Percentiles rank a stretch among this genome's conserved stretches.
These are phyloP conservation scores for Stylosanthes scabra DNA, from an alignment of 331 rosid species.

Conservation along the genomic window DNA sequence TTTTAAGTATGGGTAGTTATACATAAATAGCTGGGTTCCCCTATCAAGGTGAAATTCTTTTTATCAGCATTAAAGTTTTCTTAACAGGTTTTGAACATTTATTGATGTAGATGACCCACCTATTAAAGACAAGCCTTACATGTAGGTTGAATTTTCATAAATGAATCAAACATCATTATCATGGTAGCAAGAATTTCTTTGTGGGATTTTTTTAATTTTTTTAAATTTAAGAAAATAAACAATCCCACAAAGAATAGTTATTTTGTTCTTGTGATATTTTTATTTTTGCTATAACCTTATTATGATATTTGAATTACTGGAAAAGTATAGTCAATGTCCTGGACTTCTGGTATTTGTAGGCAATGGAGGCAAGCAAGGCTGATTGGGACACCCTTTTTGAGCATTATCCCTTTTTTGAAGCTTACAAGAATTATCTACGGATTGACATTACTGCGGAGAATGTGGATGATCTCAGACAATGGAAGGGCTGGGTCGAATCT, in stretches of 20 bases:
- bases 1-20: not conserved
- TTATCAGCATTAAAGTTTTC: not conserved
- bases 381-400: slow-evolving; percentile 97
- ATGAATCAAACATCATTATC: slow-evolving; percentile 5
- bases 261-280: not conserved
- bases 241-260: too few species aligned
- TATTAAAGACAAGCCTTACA: slow-evolving; percentile 2
- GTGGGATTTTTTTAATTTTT: slow-evolving; percentile 1
- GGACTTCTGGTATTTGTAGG: slow-evolving; percentile 60
- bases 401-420: slow-evolving; percentile 81
- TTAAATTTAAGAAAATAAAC: not conserved
- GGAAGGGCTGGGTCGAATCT: slow-evolving; percentile 99
- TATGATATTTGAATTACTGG: slow-evolving; percentile 18
- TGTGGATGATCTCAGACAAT: slow-evolving; percentile 82
- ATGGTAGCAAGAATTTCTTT: not conserved
- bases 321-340: slow-evolving; percentile 20
- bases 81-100: not conserved
- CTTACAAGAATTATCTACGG: slow-evolving; percentile 85
- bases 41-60: slow-evolving; percentile 1
- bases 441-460: slow-evolving; percentile 84
- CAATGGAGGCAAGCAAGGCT: slow-evolving; percentile 79
- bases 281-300: slow-evolving; percentile 5
- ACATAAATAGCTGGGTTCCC: slow-evolving; percentile 12
- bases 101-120: slow-evolving; percentile 2
- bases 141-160: slow-evolving; percentile 9